Evolutionary conservation across 768 basidiomycete species (phyloP).

Genomic region (Mycena chlorophos): DNA sequence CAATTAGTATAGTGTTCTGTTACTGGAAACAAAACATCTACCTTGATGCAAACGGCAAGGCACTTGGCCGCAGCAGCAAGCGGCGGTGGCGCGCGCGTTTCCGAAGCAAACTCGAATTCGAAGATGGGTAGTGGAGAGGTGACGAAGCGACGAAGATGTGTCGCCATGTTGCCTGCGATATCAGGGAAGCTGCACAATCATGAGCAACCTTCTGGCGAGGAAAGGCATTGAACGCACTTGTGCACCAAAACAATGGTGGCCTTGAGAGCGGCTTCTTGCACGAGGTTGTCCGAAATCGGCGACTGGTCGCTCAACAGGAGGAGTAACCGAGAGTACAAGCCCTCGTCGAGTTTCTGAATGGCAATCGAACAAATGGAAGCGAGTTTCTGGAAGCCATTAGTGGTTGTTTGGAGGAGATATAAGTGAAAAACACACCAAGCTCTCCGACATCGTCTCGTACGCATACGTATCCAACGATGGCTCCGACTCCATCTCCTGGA

Average conservation of each 20-base stretch:
- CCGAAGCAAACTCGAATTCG: constrained; percentile 78
- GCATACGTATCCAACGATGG: constrained; percentile 85
- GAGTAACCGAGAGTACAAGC: constrained; percentile 68
- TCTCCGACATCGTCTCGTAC: constrained; percentile 92
- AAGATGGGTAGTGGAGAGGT: constrained; percentile 87
- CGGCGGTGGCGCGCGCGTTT: constrained; percentile 73
- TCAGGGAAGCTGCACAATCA: constrained; percentile 65
- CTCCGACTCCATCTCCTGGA: constrained; percentile 80
- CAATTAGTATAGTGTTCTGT: constrained; percentile 2
- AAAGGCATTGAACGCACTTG: constrained; percentile 53
- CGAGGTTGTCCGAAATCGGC: constrained; percentile 76
- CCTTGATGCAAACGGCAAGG: constrained; percentile 85
- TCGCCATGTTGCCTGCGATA: constrained; percentile 71
- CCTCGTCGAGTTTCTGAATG: constrained; percentile 62
- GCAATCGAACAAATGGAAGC: constrained; percentile 80
- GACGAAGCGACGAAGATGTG: constrained; percentile 82
- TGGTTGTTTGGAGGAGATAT: background rate
- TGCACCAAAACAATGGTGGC: constrained; percentile 81
- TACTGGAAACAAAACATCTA: constrained; percentile 28
- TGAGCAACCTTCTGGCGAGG: background rate
- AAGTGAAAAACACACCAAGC: constrained; percentile 55
- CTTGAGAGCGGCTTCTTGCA: constrained; percentile 89
- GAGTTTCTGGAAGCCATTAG: constrained; percentile 62
- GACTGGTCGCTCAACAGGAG: constrained; percentile 79
- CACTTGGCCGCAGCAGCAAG: constrained; percentile 87